A percentile compares a stretch with the other conserved stretches of the same genome.
Evolutionary conservation across 2,329 filamentous ascomycete species (phyloP).

Genomic region (Botrytis hyacinthi): DNA sequence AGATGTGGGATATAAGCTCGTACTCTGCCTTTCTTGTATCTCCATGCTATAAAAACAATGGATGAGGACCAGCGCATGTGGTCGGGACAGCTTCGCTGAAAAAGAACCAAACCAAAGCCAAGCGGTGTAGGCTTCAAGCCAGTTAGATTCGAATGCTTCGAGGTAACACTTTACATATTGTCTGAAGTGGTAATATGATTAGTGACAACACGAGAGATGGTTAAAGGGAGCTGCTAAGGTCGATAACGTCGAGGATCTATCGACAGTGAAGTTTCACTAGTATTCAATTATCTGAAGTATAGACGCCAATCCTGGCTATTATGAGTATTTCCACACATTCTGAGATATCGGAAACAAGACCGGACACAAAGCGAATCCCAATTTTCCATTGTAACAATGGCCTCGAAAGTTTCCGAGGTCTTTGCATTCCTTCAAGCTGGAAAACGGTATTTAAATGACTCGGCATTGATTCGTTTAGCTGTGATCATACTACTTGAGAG

Average conservation of each 20-base stretch:
- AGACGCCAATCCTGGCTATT: fast-evolving
- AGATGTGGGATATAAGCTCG: not conserved
- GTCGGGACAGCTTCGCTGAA: not conserved
- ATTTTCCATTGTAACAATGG: not conserved
- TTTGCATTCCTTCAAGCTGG: not conserved
- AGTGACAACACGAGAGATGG: fast-evolving
- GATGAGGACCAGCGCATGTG: no score
- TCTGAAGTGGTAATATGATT: no score
- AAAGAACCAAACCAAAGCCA: not conserved
- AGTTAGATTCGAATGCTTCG: not conserved
- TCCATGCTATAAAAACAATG: no score
- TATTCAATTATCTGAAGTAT: not conserved
- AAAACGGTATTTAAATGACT: not conserved
- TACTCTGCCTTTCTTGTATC: not conserved
- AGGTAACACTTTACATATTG: not conserved
- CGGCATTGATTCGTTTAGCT: not conserved
- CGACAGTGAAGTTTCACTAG: not conserved
- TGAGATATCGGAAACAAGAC: not conserved
- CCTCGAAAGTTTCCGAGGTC: not conserved
- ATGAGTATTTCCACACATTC: not conserved
- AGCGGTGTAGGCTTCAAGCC: not conserved
- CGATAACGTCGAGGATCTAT: not conserved
- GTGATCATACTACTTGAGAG: not conserved
- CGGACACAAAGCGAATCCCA: not conserved
- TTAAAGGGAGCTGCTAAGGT: not conserved